These are phyloP conservation scores for Curvularia sp. DNA, from an alignment of 2,329 filamentous ascomycete genomes.

Conservation along the genomic window DNA sequence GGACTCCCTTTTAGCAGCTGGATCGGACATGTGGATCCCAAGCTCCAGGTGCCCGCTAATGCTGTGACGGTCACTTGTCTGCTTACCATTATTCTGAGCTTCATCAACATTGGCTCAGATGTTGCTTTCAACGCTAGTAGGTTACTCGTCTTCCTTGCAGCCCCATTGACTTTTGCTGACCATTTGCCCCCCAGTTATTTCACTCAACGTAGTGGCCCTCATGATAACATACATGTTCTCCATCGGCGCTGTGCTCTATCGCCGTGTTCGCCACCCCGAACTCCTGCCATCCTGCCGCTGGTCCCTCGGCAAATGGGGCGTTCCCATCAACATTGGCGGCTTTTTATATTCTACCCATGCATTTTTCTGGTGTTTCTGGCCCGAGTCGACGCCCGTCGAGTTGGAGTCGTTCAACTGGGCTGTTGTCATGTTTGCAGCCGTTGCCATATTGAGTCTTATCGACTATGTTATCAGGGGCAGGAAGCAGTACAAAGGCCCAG, in stretches of 20 bases:
- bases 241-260: constrained; percentile 52
- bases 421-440: constrained; percentile 46
- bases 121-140: constrained; percentile 46
- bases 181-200: constrained; percentile 42
- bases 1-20: constrained; percentile 45
- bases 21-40: constrained; percentile 38
- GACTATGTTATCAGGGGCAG: constrained; percentile 43
- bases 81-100: constrained; percentile 38
- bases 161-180: neutral
- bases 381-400: constrained; percentile 38
- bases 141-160: neutral
- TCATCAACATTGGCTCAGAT: constrained; percentile 49
- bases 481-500: constrained; percentile 46
- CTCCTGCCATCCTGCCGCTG: constrained; percentile 50
- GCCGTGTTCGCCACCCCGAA: constrained; percentile 48
- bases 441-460: constrained; percentile 34
- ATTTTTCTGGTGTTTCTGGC: constrained; percentile 56
- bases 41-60: constrained; percentile 42
- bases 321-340: constrained; percentile 49
- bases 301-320: constrained; percentile 51
- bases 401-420: constrained; percentile 47
- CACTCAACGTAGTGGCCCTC: constrained; percentile 49
- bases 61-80: constrained; percentile 42
- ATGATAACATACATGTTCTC: constrained; percentile 54
- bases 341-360: constrained; percentile 48